These are phyloP conservation scores for Coemansia umbellata DNA, from an alignment of 192 early-diverging fungal genomes.

Conservation along the genomic window DNA sequence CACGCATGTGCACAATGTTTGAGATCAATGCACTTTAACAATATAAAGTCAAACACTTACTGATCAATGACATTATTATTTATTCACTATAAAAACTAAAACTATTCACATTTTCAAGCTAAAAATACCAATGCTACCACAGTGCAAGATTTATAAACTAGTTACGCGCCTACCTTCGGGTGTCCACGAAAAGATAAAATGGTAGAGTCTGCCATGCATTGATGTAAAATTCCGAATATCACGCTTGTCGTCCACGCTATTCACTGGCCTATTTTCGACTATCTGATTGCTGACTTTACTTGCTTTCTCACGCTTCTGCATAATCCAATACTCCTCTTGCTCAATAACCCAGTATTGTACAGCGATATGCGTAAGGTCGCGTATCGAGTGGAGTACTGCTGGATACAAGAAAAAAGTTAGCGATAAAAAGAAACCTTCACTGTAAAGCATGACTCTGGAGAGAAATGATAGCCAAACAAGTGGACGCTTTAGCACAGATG, in stretches of 20 bases:
- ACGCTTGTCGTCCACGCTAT: conserved; percentile 14
- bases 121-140: too few relatives aligned
- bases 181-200: conserved; percentile 26
- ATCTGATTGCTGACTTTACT: neutral
- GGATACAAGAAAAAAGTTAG: conserved; percentile 45
- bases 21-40: too few relatives aligned
- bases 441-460: conserved; percentile 14
- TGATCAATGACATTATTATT: too few relatives aligned
- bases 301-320: conserved; percentile 9
- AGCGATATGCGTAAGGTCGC: conserved; percentile 35
- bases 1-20: too few relatives aligned
- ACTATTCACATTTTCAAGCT: too few relatives aligned
- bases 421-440: conserved; percentile 38
- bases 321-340: conserved; percentile 49
- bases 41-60: too few relatives aligned
- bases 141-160: neutral
- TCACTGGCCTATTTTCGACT: neutral
- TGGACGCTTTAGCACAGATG: conserved; percentile 13
- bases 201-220: conserved; percentile 28
- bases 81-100: too few relatives aligned
- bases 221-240: conserved; percentile 37
- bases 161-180: conserved; percentile 26
- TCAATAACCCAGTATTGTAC: conserved; percentile 50
- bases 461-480: conserved; percentile 16
- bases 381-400: conserved; percentile 39